Conservation (phyloP, 345 rosid species). For the Gossypium sturtianum region DNA sequence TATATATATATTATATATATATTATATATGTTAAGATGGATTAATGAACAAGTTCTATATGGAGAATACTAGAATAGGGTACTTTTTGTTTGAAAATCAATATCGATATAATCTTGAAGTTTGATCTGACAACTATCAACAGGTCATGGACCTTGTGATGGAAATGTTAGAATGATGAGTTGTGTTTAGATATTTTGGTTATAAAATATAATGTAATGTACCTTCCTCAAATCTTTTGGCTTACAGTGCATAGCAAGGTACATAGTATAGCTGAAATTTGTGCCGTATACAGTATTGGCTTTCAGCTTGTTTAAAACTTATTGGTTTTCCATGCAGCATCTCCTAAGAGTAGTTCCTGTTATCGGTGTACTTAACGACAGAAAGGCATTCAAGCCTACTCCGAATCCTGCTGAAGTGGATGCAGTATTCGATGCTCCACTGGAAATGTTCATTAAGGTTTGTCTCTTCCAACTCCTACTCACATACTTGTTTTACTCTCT, state of each 20-base stretch:
- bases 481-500: background rate
- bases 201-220: no score
- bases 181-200: background rate
- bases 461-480: background rate
- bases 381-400: background rate
- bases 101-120: background rate
- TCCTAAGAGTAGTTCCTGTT: conserved; percentile 1
- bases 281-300: background rate
- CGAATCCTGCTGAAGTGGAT: background rate
- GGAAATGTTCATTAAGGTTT: background rate
- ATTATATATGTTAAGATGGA: no score
- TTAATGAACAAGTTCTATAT: background rate
- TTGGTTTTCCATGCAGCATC: conserved; percentile 1
- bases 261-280: background rate
- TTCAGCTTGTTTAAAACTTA: background rate
- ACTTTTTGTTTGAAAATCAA: background rate
- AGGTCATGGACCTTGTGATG: background rate
- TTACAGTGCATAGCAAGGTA: no score
- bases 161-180: background rate
- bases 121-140: background rate
- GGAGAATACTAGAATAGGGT: background rate
- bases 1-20: no score
- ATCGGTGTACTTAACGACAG: background rate
- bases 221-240: no score
- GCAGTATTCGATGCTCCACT: background rate